A percentile compares a stretch with the other conserved stretches of the same genome.
Evolutionary conservation across 805 yeast species (phyloP).

Genomic region (Cyberlindnera euphorbiae): DNA sequence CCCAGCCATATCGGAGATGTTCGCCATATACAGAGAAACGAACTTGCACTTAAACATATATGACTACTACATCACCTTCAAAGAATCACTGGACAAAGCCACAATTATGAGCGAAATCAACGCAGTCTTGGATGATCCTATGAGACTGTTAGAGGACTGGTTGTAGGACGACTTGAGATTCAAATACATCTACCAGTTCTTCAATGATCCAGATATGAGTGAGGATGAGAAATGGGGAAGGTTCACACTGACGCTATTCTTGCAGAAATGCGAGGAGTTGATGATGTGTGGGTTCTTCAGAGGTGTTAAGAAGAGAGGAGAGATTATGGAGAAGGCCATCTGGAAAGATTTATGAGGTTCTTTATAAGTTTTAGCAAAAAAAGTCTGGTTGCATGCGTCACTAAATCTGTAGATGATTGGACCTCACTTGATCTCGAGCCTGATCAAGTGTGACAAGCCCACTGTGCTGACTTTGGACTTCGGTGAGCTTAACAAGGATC

Average conservation of each 20-base stretch:
- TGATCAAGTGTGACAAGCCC: too few relatives aligned
- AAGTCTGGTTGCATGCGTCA: too few relatives aligned
- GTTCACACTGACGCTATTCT: slow-evolving; percentile 62
- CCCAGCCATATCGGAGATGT: slow-evolving; percentile 56
- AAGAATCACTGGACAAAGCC: slow-evolving; percentile 38
- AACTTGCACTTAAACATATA: slow-evolving; percentile 60
- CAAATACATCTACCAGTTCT: slow-evolving; percentile 25
- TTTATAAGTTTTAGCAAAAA: too few relatives aligned
- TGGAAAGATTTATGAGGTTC: slow-evolving; percentile 61
- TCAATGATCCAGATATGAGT: slow-evolving; percentile 23
- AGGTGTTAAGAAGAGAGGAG: slow-evolving; percentile 51
- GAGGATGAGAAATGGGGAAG: slow-evolving; percentile 54
- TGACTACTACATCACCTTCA: slow-evolving; percentile 64
- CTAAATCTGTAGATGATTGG: too few relatives aligned
- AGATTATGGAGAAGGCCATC: slow-evolving; percentile 60
- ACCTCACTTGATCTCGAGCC: too few relatives aligned
- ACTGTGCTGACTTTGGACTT: too few relatives aligned
- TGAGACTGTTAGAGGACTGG: slow-evolving; percentile 16
- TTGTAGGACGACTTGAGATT: slow-evolving; percentile 25
- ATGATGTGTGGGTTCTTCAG: slow-evolving; percentile 64
- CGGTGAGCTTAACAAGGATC: too few relatives aligned
- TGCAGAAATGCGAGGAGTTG: slow-evolving; percentile 69
- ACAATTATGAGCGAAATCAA: slow-evolving; percentile 25
- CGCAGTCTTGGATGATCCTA: slow-evolving; percentile 17
- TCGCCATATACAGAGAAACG: slow-evolving; percentile 73